A percentile compares a stretch with the other conserved stretches of the same genome.
phyloP scores from a whole-genome alignment of 805 yeast genomes.

The Nakazawaea sp. region DNA sequence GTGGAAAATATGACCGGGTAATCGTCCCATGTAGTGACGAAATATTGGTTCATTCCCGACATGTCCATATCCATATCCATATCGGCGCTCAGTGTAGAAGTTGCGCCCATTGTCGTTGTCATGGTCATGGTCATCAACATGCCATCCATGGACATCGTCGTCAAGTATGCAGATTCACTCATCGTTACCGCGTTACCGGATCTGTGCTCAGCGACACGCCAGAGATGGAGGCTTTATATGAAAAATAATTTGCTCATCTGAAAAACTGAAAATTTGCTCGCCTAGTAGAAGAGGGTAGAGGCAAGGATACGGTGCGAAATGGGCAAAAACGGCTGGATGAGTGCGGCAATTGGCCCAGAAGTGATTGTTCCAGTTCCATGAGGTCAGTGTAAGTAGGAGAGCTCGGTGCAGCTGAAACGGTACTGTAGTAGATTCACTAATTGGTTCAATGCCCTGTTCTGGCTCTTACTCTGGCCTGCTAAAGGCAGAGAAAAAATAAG shows the following conservation, averaged over 20 bases:
- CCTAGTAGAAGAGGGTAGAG: not conserved
- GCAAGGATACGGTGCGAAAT: too few relatives aligned
- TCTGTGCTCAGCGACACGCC: not conserved
- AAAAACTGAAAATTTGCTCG: not conserved
- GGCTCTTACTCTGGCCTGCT: too few relatives aligned
- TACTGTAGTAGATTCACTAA: too few relatives aligned
- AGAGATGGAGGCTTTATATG: not conserved
- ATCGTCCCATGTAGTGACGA: constrained; percentile 41
- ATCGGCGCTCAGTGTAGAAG: constrained; percentile 1
- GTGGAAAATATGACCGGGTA: constrained; percentile 60
- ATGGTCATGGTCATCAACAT: constrained; percentile 12
- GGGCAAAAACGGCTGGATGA: too few relatives aligned
- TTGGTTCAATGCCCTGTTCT: too few relatives aligned
- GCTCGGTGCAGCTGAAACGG: too few relatives aligned
- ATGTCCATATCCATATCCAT: constrained; percentile 13
- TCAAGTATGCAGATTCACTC: constrained; percentile 2
- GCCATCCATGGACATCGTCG: constrained; percentile 10
- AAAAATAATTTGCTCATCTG: constrained; percentile 9
- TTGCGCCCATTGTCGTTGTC: constrained; percentile 7
- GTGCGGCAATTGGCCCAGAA: too few relatives aligned
- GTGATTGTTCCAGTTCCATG: too few relatives aligned
- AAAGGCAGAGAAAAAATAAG: too few relatives aligned
- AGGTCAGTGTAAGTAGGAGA: too few relatives aligned
- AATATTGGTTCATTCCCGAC: constrained; percentile 46
- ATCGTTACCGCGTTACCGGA: not conserved